Percentiles rank a stretch among this genome's conserved stretches.
These are phyloP conservation scores for Choanephora cucurbitarum DNA, from an alignment of 371 early-diverging fungal genomes.

Conservation along the genomic window DNA sequence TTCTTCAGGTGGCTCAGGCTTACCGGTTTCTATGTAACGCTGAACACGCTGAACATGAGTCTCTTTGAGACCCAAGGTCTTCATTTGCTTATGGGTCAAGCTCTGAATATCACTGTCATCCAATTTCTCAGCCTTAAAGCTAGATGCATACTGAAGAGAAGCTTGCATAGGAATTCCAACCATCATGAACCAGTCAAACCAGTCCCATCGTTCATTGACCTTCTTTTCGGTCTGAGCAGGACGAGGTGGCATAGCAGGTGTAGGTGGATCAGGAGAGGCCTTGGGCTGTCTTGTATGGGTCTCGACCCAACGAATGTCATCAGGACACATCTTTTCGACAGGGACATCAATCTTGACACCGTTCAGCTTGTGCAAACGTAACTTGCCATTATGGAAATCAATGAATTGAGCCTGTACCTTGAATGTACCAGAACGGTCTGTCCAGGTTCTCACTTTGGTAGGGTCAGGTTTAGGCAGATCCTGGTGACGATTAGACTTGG, in stretches of 20 bases:
- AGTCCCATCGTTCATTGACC: constrained; percentile 74
- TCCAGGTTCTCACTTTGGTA: constrained; percentile 83
- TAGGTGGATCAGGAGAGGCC: constrained; percentile 39
- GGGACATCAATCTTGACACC: constrained; percentile 94
- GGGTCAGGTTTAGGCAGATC: constrained; percentile 50
- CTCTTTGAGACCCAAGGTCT: constrained; percentile 79
- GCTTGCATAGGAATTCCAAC: constrained; percentile 74
- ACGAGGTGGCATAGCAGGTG: constrained; percentile 45
- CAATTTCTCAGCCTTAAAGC: constrained; percentile 82
- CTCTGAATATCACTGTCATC: constrained; percentile 76
- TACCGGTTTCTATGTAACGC: constrained; percentile 56
- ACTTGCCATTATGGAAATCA: constrained; percentile 74
- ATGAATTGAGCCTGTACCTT: constrained; percentile 91
- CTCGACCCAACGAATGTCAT: constrained; percentile 73
- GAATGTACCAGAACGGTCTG: constrained; percentile 89
- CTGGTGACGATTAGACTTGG: constrained; percentile 17
- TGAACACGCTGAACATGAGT: constrained; percentile 81
- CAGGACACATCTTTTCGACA: constrained; percentile 78
- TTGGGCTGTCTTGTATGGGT: background rate
- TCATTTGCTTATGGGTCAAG: constrained; percentile 73
- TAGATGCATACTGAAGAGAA: constrained; percentile 74
- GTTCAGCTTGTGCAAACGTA: constrained; percentile 90
- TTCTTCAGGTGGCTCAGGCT: constrained; percentile 39
- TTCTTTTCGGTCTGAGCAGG: constrained; percentile 37
- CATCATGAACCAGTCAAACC: constrained; percentile 87